Evolutionary conservation across 2,329 filamentous ascomycete species (phyloP), one percentile per base, ranked within the genome.

Genomic region (Trichoderma atroviride): DNA sequence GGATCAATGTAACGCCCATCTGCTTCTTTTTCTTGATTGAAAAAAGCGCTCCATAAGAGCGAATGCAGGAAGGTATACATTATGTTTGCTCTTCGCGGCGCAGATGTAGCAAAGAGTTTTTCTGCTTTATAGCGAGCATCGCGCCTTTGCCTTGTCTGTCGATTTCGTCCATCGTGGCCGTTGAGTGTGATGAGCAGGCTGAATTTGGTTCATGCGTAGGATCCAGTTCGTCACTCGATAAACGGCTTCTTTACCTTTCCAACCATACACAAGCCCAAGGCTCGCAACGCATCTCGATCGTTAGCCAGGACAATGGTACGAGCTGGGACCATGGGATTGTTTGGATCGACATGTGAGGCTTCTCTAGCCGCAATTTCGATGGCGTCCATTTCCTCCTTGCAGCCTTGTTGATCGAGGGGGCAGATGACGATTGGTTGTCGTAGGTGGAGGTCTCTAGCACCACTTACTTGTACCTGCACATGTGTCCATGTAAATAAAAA

Each of bases 311-410:
- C 88, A 72, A 99, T 96, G 9, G 88, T 90, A 71, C 91, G 89
- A 1, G 94, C 91, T 0, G 96, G 94, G n/a, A 97, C 81, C 90
- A 96, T 94, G 0, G 94, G 96, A 71, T 96, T 93, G 71, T 96
- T 92, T 0, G 91, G 91, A 74, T 95, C 93, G 71, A 98, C 91
- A 71, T 92, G 89, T 19, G 92, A 91, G 2, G 96, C 95, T 74
- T 98, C 95, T 79, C 94, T 95, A 55, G 96, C 96, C 0, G 96
- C 92, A 80, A 97, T 93, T 78, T 97, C 94, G 72, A 99, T 98
- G 47, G 94, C 94, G 75, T 97, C 94, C 93, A 99, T 97, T 82
- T 98, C 96, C 78, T 97, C 94, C 79, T 97, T 97, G 82, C 96
- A 99, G 19, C 91, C 92, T 73, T 96, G 93, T 76, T 97, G 93